Percentiles rank a stretch among this genome's conserved stretches.
These are phyloP conservation scores for Ceriops decandra DNA, from an alignment of 345 rosid species.

Conservation along the genomic window DNA sequence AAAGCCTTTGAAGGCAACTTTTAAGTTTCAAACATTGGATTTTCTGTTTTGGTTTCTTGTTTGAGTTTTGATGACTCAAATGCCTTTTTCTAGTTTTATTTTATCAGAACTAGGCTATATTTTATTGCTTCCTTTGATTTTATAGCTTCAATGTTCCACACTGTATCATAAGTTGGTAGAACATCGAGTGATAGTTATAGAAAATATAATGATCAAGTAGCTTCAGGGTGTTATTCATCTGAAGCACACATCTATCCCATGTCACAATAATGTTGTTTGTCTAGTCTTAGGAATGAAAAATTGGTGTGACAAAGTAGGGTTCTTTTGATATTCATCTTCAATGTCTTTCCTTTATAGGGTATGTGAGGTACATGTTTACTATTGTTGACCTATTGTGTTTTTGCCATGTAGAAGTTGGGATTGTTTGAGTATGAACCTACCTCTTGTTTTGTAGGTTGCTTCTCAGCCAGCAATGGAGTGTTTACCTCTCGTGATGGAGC, in stretches of 20 bases:
- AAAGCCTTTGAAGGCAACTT: not conserved
- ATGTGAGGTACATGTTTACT: not conserved
- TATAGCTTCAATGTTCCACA: too few relatives aligned
- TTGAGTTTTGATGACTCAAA: not conserved
- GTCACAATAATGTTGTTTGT: too few relatives aligned
- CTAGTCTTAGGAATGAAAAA: too few relatives aligned
- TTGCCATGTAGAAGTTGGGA: conserved; percentile 1
- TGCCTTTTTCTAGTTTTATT: not conserved
- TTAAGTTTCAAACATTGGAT: not conserved
- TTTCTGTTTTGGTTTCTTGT: not conserved
- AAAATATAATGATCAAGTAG: too few relatives aligned
- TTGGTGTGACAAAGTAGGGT: too few relatives aligned
- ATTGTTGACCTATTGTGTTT: not conserved
- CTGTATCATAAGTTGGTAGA: too few relatives aligned
- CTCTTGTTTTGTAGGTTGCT: conserved; percentile 64
- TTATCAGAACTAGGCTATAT: not conserved
- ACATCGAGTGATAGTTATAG: too few relatives aligned
- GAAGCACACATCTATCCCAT: too few relatives aligned
- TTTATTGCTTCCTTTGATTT: not conserved
- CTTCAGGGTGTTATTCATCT: too few relatives aligned
- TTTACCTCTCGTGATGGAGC: conserved; percentile 96
- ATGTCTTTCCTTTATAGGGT: too few relatives aligned
- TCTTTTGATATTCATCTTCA: too few relatives aligned
- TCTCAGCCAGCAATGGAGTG: conserved; percentile 99
- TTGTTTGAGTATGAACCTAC: conserved; percentile 3